Evolutionary conservation across 139 green algal genomes (phyloP), one percentile per base, ranked within the genome.

Genomic region (Picocystis salinarum): DNA sequence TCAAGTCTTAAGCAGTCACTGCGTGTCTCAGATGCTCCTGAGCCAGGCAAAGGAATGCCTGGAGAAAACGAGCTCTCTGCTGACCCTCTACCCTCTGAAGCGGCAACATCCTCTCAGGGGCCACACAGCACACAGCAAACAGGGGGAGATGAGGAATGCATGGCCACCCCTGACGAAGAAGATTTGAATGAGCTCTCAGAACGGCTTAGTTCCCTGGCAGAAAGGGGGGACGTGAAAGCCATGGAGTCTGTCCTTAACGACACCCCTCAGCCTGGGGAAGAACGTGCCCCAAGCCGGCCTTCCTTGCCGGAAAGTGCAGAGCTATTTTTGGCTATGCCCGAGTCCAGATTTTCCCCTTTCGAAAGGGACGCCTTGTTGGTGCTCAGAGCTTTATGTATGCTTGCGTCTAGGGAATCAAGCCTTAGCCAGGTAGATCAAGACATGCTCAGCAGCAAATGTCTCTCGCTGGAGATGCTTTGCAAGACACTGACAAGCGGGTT

Each of bases 331-430:
- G n/a, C n/a, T n/a, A n/a, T n/a, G n/a, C n/a, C 5, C 22, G 20
- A 17, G 36, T n/a, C n/a, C n/a, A n/a, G n/a, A n/a, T n/a, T 6
- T 53, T 19, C 22, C 10, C n/a, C 13, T 22, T 40, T 63, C 7
- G 74, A 83, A 55, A 50, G 59, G 9, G 83, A 93, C 42, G 74
- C 82, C 36, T 51, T 92, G 22, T 70, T 77, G 17, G 74, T 93
- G 46, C 40, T 93, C 15, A 72, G 57, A 0, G 76, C 80, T n/a
- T 77, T 93, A 46, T 90, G 79, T 65, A 90, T 85, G 55, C 70
- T 87, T n/a, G 34, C 40, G 0, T 40, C 33, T 23, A 64, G 77
- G 15, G 80, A 66, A 13, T 61, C 64, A 5, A 71, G 83, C 33
- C 42, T 48, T 2, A 41, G 59, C 2, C 52, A 58, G 0, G 57